Evolutionary conservation across 257 asterid genomes (phyloP).

Genomic region (Scutellaria barbata): DNA sequence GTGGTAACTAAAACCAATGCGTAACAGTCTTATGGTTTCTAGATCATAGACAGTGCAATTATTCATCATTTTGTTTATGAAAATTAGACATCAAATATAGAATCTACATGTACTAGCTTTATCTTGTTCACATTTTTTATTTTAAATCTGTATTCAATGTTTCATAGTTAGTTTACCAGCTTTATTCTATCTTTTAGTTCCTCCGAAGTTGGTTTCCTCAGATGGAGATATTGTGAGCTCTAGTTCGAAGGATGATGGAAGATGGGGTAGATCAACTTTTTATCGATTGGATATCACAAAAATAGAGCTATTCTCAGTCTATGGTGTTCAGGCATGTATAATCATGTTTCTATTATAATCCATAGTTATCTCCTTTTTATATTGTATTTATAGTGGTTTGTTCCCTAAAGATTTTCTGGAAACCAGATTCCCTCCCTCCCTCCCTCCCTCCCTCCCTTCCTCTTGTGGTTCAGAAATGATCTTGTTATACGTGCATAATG

Average conservation of each 20-base stretch:
- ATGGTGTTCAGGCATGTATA: constrained; percentile 77
- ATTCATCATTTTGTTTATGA: constrained; percentile 1
- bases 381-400: constrained; percentile 7
- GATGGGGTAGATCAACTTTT: constrained; percentile 56
- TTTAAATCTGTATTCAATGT: constrained; percentile 26
- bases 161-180: constrained; percentile 29
- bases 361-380: constrained; percentile 17
- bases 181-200: constrained; percentile 35
- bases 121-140: constrained; percentile 12
- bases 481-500: constrained; percentile 11
- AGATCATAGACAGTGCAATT: not conserved
- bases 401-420: constrained; percentile 7
- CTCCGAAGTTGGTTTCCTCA: constrained; percentile 42
- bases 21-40: constrained; percentile 9
- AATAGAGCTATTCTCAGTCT: constrained; percentile 68
- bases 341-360: constrained; percentile 21
- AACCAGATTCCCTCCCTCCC: not conserved
- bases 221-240: constrained; percentile 57
- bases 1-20: not conserved
- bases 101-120: constrained; percentile 5
- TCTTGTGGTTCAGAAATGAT: constrained; percentile 18
- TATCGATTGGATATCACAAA: constrained; percentile 71
- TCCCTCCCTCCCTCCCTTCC: not conserved
- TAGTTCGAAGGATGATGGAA: constrained; percentile 45
- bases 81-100: constrained; percentile 12